A percentile compares a stretch with the other conserved stretches of the same genome.
phyloP scores from a whole-genome alignment of 495 filamentous ascomycete species.

The Barbatosphaeria neglecta region DNA sequence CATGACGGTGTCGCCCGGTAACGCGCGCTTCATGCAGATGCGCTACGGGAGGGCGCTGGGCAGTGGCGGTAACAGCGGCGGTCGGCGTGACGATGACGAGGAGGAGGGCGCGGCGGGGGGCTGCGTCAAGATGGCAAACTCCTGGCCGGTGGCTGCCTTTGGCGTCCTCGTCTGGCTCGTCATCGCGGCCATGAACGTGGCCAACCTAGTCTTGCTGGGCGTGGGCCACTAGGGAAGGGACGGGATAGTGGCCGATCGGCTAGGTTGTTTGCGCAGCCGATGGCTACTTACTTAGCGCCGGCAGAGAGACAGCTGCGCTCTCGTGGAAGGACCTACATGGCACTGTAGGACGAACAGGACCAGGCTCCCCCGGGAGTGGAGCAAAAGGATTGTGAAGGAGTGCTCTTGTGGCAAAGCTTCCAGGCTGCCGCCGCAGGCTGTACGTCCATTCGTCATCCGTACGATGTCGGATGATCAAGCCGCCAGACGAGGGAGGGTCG shows the following conservation, averaged over 20 bases:
- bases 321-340: too few species aligned
- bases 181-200: constrained; percentile 62
- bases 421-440: too few species aligned
- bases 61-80: not conserved
- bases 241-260: not conserved
- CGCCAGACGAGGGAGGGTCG: too few species aligned
- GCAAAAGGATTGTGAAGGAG: too few species aligned
- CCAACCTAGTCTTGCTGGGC: constrained; percentile 57
- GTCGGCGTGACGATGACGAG: constrained; percentile 10
- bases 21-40: constrained; percentile 14
- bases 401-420: too few species aligned
- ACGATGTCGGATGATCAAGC: too few species aligned
- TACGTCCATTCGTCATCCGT: too few species aligned
- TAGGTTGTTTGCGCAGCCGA: too few species aligned
- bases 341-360: too few species aligned
- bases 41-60: not conserved
- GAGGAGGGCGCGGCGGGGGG: constrained; percentile 6
- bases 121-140: constrained; percentile 49
- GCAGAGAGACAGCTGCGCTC: too few species aligned
- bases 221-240: constrained; percentile 25
- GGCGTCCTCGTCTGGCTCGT: constrained; percentile 54
- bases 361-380: too few species aligned
- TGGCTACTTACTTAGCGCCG: too few species aligned
- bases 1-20: constrained; percentile 54
- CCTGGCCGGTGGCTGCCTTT: constrained; percentile 41